These are phyloP conservation scores for Purpureocillium takamizusanense DNA, from an alignment of 2,329 filamentous ascomycete species.

Conservation along the genomic window DNA sequence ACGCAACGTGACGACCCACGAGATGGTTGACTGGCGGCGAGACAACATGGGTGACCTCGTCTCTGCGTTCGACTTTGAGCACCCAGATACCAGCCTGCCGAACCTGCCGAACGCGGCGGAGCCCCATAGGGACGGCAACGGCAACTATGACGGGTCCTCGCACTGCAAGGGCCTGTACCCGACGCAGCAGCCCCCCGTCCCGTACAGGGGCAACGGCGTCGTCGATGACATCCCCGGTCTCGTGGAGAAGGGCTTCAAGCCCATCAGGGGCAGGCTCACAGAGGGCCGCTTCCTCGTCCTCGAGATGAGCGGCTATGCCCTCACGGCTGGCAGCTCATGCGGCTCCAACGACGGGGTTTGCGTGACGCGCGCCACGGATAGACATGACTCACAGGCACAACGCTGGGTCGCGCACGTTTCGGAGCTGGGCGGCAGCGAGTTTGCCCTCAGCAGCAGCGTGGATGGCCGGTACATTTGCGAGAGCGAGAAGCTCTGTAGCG, in stretches of 20 bases:
- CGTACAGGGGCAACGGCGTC: conserved; percentile 29
- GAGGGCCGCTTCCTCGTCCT: conserved; percentile 46
- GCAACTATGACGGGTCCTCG: conserved; percentile 34
- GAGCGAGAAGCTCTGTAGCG: conserved; percentile 1
- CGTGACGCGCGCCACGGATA: background rate
- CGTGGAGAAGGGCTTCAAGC: conserved; percentile 46
- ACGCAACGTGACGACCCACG: conserved; percentile 24
- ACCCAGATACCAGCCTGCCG: conserved; percentile 40
- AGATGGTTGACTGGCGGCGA: conserved; percentile 22
- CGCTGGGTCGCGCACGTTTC: conserved; percentile 40
- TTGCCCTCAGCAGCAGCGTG: conserved; percentile 15
- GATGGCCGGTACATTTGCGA: conserved; percentile 12
- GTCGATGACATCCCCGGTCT: conserved; percentile 26
- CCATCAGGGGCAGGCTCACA: conserved; percentile 39
- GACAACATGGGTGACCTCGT: conserved; percentile 24
- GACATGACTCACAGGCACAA: conserved; percentile 31
- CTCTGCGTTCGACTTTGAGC: conserved; percentile 33
- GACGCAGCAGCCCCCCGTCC: conserved; percentile 31
- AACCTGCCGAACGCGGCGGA: conserved; percentile 30
- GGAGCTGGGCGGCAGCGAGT: conserved; percentile 14
- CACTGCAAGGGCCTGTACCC: conserved; percentile 31
- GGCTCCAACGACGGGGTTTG: conserved; percentile 13
- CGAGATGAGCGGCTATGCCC: conserved; percentile 32
- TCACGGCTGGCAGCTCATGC: conserved; percentile 18
- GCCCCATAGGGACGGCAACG: conserved; percentile 30